Conservation (phyloP, 2,329 filamentous ascomycete species). For the Didymella segeticola region DNA sequence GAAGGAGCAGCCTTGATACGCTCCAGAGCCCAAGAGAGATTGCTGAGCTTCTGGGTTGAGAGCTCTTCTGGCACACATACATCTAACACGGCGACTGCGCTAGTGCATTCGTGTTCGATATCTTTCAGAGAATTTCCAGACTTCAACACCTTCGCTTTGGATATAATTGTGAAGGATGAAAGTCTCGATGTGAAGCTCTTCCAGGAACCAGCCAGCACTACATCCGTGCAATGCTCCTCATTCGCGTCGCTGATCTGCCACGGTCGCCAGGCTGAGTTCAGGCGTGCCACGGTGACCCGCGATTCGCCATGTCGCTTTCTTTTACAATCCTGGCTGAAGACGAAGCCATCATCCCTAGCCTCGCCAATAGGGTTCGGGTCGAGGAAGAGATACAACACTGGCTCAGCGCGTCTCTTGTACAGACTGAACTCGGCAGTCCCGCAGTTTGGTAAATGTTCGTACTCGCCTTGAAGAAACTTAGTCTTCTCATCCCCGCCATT, state of each 20-base stretch:
- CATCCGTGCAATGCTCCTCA: slow-evolving; percentile 1
- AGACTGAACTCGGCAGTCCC: slow-evolving; percentile 63
- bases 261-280: slow-evolving; percentile 49
- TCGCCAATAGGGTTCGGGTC: slow-evolving; percentile 61
- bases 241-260: slow-evolving; percentile 24
- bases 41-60: slow-evolving; percentile 5
- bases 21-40: slow-evolving; percentile 34
- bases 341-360: slow-evolving; percentile 59
- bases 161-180: not conserved
- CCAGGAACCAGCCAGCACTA: slow-evolving; percentile 22
- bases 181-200: slow-evolving; percentile 8
- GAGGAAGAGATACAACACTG: slow-evolving; percentile 63
- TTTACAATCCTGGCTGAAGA: slow-evolving; percentile 61
- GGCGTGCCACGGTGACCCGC: slow-evolving; percentile 54
- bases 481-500: slow-evolving; percentile 34
- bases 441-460: slow-evolving; percentile 61
- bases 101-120: slow-evolving; percentile 21
- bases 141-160: slow-evolving; percentile 12
- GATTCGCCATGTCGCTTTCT: slow-evolving; percentile 56
- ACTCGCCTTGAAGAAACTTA: slow-evolving; percentile 57
- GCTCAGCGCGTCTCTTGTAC: slow-evolving; percentile 53
- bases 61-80: slow-evolving; percentile 18
- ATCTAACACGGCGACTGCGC: slow-evolving; percentile 29
- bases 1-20: slow-evolving; percentile 22
- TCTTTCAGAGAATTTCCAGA: not conserved